Percentiles rank a stretch among this genome's conserved stretches.
phyloP scores from a whole-genome alignment of 225 moss, liverwort and hornwort genomes.

The Sphagnum contortum region DNA sequence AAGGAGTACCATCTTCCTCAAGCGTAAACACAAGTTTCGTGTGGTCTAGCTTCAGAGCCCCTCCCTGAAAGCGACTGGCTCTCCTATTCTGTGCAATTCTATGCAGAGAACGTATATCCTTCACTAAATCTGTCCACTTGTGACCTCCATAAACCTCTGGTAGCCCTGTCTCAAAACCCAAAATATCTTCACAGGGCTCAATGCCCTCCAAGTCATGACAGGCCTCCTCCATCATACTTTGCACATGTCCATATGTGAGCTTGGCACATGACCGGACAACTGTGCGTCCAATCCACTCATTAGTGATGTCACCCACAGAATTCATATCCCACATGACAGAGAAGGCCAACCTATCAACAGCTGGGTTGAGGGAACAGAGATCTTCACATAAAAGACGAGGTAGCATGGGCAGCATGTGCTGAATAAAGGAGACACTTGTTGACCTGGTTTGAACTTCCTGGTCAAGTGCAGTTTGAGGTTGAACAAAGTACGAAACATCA shows the following conservation, averaged over 20 bases:
- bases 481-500: slow-evolving; percentile 84
- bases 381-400: slow-evolving; percentile 85
- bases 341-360: slow-evolving; percentile 83
- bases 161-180: slow-evolving; percentile 20
- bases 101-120: slow-evolving; percentile 58
- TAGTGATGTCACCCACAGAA: slow-evolving; percentile 59
- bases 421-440: slow-evolving; percentile 92
- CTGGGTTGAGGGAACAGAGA: slow-evolving; percentile 85
- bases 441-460: slow-evolving; percentile 81
- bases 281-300: slow-evolving; percentile 90
- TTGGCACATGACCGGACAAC: slow-evolving; percentile 88
- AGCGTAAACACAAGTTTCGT: slow-evolving; percentile 70
- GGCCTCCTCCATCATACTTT: slow-evolving; percentile 66
- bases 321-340: slow-evolving; percentile 79
- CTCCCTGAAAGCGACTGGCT: slow-evolving; percentile 70
- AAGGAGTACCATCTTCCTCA: slow-evolving; percentile 89
- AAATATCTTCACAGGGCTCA: slow-evolving; percentile 24
- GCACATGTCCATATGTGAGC: slow-evolving; percentile 80
- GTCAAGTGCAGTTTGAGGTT: slow-evolving; percentile 63
- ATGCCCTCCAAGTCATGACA: slow-evolving; percentile 22
- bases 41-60: slow-evolving; percentile 77
- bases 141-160: slow-evolving; percentile 62
- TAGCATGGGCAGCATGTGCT: slow-evolving; percentile 87
- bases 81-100: slow-evolving; percentile 66
- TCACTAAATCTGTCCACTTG: slow-evolving; percentile 55